Conservation (phyloP, 345 rosid species). For the Eutrema japonicum region DNA sequence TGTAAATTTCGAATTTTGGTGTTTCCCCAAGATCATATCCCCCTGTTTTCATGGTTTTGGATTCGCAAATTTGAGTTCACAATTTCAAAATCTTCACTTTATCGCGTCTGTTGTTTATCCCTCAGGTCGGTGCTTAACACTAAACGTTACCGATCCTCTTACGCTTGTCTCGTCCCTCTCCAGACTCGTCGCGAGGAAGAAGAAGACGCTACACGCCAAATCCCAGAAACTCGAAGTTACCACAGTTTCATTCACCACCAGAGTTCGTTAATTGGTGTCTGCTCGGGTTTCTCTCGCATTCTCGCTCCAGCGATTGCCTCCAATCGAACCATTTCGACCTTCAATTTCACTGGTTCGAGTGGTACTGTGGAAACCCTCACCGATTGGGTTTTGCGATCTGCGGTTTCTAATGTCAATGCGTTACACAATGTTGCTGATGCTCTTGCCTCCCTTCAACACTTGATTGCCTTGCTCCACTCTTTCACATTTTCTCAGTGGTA, state of each 20-base stretch:
- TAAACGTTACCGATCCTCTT: slow-evolving; percentile 17
- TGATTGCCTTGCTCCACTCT: not conserved
- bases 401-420: slow-evolving; percentile 12
- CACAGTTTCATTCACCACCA: slow-evolving; percentile 19
- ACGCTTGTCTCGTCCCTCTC: not conserved
- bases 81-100: too few relatives aligned
- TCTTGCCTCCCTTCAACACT: slow-evolving; percentile 23
- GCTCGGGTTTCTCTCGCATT: not conserved
- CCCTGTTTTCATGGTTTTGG: not conserved
- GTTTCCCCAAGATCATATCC: not conserved
- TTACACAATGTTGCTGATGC: slow-evolving; percentile 28
- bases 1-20: not conserved
- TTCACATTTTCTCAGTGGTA: slow-evolving; percentile 40
- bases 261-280: not conserved
- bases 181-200: slow-evolving; percentile 4
- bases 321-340: slow-evolving; percentile 21
- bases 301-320: not conserved
- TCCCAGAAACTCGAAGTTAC: slow-evolving; percentile 15
- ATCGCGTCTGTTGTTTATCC: slow-evolving; percentile 20
- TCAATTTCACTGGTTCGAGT: not conserved
- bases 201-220: not conserved
- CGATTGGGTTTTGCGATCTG: slow-evolving; percentile 33
- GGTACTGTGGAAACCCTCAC: not conserved
- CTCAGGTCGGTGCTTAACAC: slow-evolving; percentile 6
- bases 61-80: not conserved